A percentile compares a stretch with the other conserved stretches of the same genome.
These are phyloP conservation scores for Nakaseomyces kungkrabaensis DNA, from an alignment of 1,139 yeast genomes.

Conservation along the genomic window DNA sequence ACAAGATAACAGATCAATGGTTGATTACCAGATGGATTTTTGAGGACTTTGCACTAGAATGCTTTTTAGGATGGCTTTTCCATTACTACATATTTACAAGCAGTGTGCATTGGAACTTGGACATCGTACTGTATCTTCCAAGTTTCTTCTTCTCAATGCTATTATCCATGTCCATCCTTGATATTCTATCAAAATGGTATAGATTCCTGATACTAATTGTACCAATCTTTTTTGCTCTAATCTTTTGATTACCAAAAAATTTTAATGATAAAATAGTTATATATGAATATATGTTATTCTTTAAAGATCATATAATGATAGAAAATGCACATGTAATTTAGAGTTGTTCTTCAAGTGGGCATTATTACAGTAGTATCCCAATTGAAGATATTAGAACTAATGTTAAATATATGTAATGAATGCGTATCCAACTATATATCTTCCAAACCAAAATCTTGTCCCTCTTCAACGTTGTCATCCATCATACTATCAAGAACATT, in stretches of 20 bases:
- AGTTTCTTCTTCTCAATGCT: constrained; percentile 51
- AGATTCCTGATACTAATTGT: background rate
- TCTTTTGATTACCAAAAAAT: background rate
- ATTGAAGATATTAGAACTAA: too few species aligned
- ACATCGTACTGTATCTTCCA: constrained; percentile 44
- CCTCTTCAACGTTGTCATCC: background rate
- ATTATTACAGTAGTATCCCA: too few species aligned
- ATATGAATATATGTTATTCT: background rate
- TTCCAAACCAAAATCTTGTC: background rate
- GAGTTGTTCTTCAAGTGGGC: too few species aligned
- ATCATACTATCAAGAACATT: background rate
- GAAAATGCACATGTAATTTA: too few species aligned
- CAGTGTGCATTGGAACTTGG: constrained; percentile 44
- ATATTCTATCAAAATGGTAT: background rate
- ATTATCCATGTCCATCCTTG: constrained; percentile 6
- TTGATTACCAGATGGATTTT: constrained; percentile 8
- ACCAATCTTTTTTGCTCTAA: background rate
- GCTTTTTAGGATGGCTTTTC: constrained; percentile 45
- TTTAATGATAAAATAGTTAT: background rate
- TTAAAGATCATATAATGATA: too few species aligned
- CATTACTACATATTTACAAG: constrained; percentile 47
- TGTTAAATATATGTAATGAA: too few species aligned
- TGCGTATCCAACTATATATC: background rate
- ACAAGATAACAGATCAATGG: constrained; percentile 5
- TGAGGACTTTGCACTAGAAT: constrained; percentile 33